These are phyloP conservation scores for Cryphonectria japonica DNA, from an alignment of 2,329 filamentous ascomycete species.

Conservation along the genomic window DNA sequence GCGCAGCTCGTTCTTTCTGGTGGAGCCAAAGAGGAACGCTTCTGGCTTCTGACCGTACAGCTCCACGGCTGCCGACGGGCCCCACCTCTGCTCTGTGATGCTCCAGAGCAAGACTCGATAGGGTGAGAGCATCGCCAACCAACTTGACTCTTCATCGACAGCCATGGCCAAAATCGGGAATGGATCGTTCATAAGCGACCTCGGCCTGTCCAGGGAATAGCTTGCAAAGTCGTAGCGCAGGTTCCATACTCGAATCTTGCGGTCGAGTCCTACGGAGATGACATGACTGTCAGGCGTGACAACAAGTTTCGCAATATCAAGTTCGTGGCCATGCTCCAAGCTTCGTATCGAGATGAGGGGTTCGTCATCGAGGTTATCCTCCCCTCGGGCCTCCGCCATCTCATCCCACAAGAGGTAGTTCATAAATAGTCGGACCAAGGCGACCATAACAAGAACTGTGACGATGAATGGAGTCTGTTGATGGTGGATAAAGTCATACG, in stretches of 20 bases:
- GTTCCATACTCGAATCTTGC: conserved; percentile 69
- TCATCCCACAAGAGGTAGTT: conserved; percentile 75
- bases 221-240: conserved; percentile 49
- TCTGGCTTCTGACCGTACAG: conserved; percentile 61
- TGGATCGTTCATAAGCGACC: conserved; percentile 43
- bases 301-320: conserved; percentile 70
- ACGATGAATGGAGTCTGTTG: conserved; percentile 64
- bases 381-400: conserved; percentile 48
- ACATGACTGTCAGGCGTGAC: conserved; percentile 67
- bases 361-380: conserved; percentile 51
- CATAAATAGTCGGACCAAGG: conserved; percentile 70
- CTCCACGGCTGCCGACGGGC: conserved; percentile 57
- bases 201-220: conserved; percentile 47
- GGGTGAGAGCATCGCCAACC: conserved; percentile 68
- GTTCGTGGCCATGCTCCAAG: conserved; percentile 63
- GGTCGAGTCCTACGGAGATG: conserved; percentile 72
- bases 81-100: conserved; percentile 60
- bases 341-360: conserved; percentile 63
- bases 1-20: conserved; percentile 42
- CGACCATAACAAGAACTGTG: conserved; percentile 64
- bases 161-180: conserved; percentile 67
- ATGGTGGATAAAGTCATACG: conserved; percentile 70
- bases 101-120: conserved; percentile 66
- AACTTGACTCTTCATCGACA: conserved; percentile 66
- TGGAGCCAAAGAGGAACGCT: conserved; percentile 65